Evolutionary conservation across 1,139 yeast genomes (phyloP).

Genomic region (Taiozyma onychis): DNA sequence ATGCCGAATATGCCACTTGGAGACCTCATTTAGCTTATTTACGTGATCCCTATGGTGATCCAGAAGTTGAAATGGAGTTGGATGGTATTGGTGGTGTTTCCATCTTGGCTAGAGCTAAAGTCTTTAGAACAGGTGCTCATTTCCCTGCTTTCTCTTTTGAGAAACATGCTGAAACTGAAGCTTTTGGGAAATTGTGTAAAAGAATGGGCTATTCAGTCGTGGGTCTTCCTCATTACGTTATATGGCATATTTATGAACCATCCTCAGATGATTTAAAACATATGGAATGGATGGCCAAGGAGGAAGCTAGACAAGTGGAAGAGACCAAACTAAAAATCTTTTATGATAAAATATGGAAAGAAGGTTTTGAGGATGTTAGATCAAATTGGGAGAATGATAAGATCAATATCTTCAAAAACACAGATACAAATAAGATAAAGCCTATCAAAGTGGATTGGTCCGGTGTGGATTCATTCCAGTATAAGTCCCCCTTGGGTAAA

Average conservation of each 20-base stretch:
- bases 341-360: conserved; percentile 69
- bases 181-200: conserved; percentile 80
- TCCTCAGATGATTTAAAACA: conserved; percentile 82
- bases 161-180: conserved; percentile 92
- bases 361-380: conserved; percentile 71
- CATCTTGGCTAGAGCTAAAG: conserved; percentile 71
- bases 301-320: conserved; percentile 68
- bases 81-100: conserved; percentile 94
- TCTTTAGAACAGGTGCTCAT: conserved; percentile 75
- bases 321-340: conserved; percentile 62
- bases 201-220: conserved; percentile 77
- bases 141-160: conserved; percentile 90
- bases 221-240: conserved; percentile 85
- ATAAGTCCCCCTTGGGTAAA: conserved; percentile 19
- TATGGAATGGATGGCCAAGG: conserved; percentile 97
- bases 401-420: conserved; percentile 61
- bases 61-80: conserved; percentile 78
- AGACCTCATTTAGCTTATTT: conserved; percentile 85
- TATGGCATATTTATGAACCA: conserved; percentile 92
- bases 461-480: conserved; percentile 47
- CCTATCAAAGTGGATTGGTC: conserved; percentile 62
- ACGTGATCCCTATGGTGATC: conserved; percentile 82
- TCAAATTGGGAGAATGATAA: conserved; percentile 65
- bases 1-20: conserved; percentile 91
- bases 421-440: conserved; percentile 47